These are phyloP conservation scores for Fusarium guadeloupense DNA, from an alignment of 2,329 filamentous ascomycete genomes.

Conservation along the genomic window DNA sequence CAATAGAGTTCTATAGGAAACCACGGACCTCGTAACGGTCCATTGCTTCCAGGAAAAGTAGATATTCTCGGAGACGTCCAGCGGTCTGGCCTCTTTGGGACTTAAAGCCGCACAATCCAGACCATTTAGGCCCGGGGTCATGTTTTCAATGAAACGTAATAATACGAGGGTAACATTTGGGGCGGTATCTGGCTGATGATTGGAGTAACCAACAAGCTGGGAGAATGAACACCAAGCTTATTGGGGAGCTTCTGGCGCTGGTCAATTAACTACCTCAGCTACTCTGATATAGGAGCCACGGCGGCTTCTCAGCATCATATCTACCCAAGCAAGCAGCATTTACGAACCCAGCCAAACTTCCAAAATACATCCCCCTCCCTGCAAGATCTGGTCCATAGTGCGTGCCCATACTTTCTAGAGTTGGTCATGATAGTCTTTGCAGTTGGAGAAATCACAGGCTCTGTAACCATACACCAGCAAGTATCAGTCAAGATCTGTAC, in stretches of 20 bases:
- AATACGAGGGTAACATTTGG: background rate
- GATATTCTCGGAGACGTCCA: background rate
- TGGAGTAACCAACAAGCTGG: too few relatives aligned
- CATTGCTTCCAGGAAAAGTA: background rate
- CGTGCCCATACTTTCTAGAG: constrained; percentile 34
- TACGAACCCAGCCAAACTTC: constrained; percentile 38
- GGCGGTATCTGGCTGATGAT: too few relatives aligned
- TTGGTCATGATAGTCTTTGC: constrained; percentile 28
- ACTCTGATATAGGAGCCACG: constrained; percentile 1
- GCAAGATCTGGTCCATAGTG: constrained; percentile 32
- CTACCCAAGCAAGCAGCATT: constrained; percentile 31
- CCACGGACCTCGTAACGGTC: constrained; percentile 2
- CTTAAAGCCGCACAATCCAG: background rate
- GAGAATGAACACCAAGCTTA: too few relatives aligned
- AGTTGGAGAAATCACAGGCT: constrained; percentile 14
- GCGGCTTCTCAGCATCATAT: constrained; percentile 4
- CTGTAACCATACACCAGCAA: constrained; percentile 30
- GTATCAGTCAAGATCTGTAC: constrained; percentile 27
- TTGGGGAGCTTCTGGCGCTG: background rate
- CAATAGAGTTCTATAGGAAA: background rate
- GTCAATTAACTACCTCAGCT: too few relatives aligned
- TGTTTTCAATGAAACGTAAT: background rate
- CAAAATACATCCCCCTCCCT: constrained; percentile 38
- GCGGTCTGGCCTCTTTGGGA: background rate
- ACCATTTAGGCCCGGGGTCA: background rate